These are phyloP conservation scores for Hypoxylon perforatum DNA, from an alignment of 495 filamentous ascomycete species.

Conservation along the genomic window DNA sequence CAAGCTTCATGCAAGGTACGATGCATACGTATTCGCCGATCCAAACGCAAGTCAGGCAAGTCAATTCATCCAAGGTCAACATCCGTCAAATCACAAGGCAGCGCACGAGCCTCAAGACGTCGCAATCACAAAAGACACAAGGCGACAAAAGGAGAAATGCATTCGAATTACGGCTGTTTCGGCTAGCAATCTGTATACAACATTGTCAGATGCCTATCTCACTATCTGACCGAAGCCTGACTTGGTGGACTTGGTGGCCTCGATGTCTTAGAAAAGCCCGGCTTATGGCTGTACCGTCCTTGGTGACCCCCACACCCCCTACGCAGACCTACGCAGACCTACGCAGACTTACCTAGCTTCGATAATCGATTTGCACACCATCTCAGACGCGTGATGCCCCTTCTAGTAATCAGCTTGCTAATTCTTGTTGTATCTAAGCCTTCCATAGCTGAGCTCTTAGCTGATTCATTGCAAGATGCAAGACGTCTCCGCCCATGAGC, in stretches of 20 bases:
- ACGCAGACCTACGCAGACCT: no score
- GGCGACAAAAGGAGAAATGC: slow-evolving; percentile 23
- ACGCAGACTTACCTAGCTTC: slow-evolving; percentile 36
- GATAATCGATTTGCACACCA: slow-evolving; percentile 44
- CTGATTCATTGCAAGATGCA: slow-evolving; percentile 39
- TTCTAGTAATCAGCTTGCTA: slow-evolving; percentile 40
- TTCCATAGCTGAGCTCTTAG: slow-evolving; percentile 36
- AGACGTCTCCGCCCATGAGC: slow-evolving; percentile 33
- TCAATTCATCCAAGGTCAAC: slow-evolving; percentile 39
- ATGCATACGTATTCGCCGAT: slow-evolving; percentile 40
- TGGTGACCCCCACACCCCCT: slow-evolving; percentile 34
- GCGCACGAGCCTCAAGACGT: slow-evolving; percentile 34
- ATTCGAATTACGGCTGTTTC: slow-evolving; percentile 32
- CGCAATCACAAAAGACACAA: slow-evolving; percentile 29
- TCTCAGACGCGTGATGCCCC: slow-evolving; percentile 41
- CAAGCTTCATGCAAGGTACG: slow-evolving; percentile 45
- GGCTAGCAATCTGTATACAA: slow-evolving; percentile 33
- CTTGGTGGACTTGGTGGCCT: slow-evolving; percentile 29
- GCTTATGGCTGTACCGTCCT: slow-evolving; percentile 40
- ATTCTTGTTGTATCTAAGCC: slow-evolving; percentile 31
- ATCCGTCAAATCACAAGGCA: slow-evolving; percentile 42
- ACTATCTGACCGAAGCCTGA: slow-evolving; percentile 25
- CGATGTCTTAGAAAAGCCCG: slow-evolving; percentile 42
- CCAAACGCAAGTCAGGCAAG: slow-evolving; percentile 36
- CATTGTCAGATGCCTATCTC: slow-evolving; percentile 48